phyloP scores from a whole-genome alignment of 116 monocot species.

The Papilionanthe hybrid region DNA sequence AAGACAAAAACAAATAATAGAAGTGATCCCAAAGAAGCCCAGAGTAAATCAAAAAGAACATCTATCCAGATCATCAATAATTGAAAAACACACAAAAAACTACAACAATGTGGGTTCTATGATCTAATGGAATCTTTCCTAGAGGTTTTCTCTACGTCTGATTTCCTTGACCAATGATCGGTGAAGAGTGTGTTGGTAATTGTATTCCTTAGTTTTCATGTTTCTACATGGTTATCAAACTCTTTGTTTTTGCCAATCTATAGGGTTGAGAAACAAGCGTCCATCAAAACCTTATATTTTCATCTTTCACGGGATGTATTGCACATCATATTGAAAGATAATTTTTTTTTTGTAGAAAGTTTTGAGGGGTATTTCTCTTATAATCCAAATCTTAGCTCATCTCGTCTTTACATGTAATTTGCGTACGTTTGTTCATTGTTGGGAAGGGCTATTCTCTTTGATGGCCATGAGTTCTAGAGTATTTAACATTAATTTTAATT shows the following conservation, averaged over 20 bases:
- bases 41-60: too few species aligned
- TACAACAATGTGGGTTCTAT: background rate
- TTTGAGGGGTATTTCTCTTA: background rate
- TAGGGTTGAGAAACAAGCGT: background rate
- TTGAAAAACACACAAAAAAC: too few species aligned
- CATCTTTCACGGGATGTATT: background rate
- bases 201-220: background rate
- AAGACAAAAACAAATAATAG: too few species aligned
- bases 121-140: background rate
- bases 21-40: too few species aligned
- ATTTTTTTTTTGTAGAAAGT: background rate
- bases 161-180: background rate
- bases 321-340: background rate
- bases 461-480: background rate
- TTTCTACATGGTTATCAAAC: background rate
- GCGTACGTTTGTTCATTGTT: background rate
- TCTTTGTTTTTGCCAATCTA: background rate
- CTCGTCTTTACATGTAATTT: background rate
- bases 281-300: background rate
- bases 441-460: background rate
- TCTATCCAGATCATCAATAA: too few species aligned
- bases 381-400: background rate
- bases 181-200: background rate
- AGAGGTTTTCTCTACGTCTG: background rate
- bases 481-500: background rate